Evolutionary conservation across 1,284 basidiomycete genomes (phyloP).

Genomic region (Ganoderma leucocontextum): DNA sequence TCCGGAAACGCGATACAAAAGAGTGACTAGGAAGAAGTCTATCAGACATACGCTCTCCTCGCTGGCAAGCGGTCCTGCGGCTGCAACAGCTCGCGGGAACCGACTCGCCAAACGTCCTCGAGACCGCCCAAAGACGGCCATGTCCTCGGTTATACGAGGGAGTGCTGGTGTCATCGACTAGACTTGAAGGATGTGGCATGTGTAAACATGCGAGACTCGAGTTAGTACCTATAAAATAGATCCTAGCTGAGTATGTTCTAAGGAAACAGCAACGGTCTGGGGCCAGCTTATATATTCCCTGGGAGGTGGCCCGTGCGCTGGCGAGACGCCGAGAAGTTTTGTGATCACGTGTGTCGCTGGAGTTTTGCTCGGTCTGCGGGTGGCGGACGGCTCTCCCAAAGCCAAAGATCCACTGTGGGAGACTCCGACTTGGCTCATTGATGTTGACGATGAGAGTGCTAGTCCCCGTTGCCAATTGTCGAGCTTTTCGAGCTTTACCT

Average conservation of each 20-base stretch:
- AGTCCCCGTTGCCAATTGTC: no score
- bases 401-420: no score
- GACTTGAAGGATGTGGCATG: slow-evolving; percentile 83
- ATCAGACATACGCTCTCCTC: slow-evolving; percentile 81
- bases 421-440: no score
- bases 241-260: slow-evolving; percentile 90
- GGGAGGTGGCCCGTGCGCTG: slow-evolving; percentile 36
- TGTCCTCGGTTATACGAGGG: slow-evolving; percentile 84
- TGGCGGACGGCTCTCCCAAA: neutral
- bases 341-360: slow-evolving; percentile 15
- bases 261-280: slow-evolving; percentile 45
- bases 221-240: slow-evolving; percentile 91
- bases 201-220: slow-evolving; percentile 89
- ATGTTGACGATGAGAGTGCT: no score
- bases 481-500: no score
- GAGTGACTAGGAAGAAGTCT: slow-evolving; percentile 51
- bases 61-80: slow-evolving; percentile 53
- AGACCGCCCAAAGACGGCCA: slow-evolving; percentile 56
- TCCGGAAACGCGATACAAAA: slow-evolving; percentile 1
- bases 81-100: slow-evolving; percentile 49
- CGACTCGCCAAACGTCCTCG: slow-evolving; percentile 77
- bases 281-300: slow-evolving; percentile 46
- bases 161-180: slow-evolving; percentile 78
- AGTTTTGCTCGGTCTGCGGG: slow-evolving; percentile 22
- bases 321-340: slow-evolving; percentile 15